Base-by-base conservation (phyloP, 108 stramenopile species). In the Conticribra guillardii region DNA sequence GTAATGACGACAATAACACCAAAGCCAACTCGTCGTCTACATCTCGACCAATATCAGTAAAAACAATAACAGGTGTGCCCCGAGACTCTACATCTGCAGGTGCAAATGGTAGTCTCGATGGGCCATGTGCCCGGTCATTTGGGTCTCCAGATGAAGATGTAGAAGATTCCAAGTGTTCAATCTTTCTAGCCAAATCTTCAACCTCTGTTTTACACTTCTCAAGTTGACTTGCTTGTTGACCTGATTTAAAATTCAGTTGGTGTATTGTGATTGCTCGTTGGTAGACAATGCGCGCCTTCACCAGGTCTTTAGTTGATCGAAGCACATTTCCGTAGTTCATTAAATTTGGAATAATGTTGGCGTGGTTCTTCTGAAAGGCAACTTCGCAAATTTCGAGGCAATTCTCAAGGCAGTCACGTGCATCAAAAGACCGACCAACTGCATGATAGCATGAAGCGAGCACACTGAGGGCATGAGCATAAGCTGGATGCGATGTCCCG, bases 251-350 rank as follows among this genome's bases (percentile, higher is more conserved):
- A 51, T 80, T 80, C 2, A 75, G 45, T 32, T 80, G 74, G 49
- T 73, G 76, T 46, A 80, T 71, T 47, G 68, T 37, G 23, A 80
- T 80, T 28, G 79, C 79, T 41, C 79, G 67, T 48, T 80, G 32
- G 45, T 73, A 80, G 14, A 80, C 79, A 21, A 26, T 30, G 48
- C 54, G 67, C 23, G 79, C 79, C 54, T 70, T 80, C 33, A 23
- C 29, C 14, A 70, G 55, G 45, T 80, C 79, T 27, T 73, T 73
- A 32, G 79, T 80, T 9, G 73, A 74, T 0, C 73, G 50, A 31
- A 80, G 65, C 48, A 80, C 79, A 27, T 75, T 80, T 15, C 79
- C 79, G 53, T 80, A 80, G 44, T 75, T 80, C 79, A 80, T 80
- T 11, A 80, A 31, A 63, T 80, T 80, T 41, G 79, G 79, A 46